These are phyloP conservation scores for Xylaria hypoxylon DNA, from an alignment of 2,329 filamentous ascomycete genomes.

Conservation along the genomic window DNA sequence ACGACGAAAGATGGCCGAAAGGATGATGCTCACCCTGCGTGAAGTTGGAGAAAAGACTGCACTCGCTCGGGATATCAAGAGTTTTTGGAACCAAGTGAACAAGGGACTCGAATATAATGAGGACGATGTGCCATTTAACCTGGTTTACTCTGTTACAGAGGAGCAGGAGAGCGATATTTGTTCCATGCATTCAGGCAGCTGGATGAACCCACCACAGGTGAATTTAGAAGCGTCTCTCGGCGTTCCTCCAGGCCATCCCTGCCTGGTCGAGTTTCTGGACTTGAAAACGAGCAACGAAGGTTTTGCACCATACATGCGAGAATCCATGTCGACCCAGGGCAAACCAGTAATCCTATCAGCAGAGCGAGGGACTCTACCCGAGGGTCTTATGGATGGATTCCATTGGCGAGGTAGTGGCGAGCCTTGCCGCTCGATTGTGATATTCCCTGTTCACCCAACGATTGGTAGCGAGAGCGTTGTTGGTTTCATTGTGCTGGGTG, in stretches of 20 bases:
- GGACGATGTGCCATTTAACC: constrained; percentile 78
- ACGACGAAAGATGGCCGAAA: constrained; percentile 79
- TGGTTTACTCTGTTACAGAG: constrained; percentile 80
- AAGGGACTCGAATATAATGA: constrained; percentile 79
- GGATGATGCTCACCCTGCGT: constrained; percentile 81
- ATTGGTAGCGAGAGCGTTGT: constrained; percentile 76
- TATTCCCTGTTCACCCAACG: constrained; percentile 83
- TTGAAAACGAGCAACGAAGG: constrained; percentile 76
- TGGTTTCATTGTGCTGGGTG: constrained; percentile 81
- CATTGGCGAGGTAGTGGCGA: constrained; percentile 78
- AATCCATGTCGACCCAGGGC: constrained; percentile 75
- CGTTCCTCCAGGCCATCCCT: constrained; percentile 71
- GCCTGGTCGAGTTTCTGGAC: constrained; percentile 72
- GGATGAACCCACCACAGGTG: constrained; percentile 71
- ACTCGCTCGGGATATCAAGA: constrained; percentile 75
- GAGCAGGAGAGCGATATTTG: constrained; percentile 77
- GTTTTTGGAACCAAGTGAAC: constrained; percentile 79
- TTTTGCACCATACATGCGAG: constrained; percentile 80
- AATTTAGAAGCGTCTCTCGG: constrained; percentile 79
- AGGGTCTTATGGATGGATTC: constrained; percentile 73
- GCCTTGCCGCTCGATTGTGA: constrained; percentile 75
- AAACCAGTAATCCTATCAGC: constrained; percentile 75
- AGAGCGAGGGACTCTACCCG: constrained; percentile 74
- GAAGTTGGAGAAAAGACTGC: constrained; percentile 82
- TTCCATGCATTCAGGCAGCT: constrained; percentile 76